Base-by-base conservation (phyloP, 2,329 filamentous ascomycete genomes). In the Fusarium beomiforme region DNA sequence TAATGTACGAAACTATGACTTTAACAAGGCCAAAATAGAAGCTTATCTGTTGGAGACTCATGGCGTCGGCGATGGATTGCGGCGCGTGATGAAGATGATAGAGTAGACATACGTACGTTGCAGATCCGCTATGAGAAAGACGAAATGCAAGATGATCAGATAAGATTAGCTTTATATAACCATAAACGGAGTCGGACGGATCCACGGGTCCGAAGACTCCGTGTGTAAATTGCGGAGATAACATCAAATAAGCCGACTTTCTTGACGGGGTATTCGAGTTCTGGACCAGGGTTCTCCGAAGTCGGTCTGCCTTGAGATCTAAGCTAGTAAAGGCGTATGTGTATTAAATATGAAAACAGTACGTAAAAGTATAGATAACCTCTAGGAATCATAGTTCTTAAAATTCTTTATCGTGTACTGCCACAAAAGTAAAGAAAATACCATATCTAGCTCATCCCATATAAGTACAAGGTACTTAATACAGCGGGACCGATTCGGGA, bases 21-120 rank as follows among this genome's bases (percentile, higher is more conserved):
- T 36, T 71, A 26, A 71, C 5, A 5, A 70, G 31, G 17, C 47
- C 64, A 3, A 64, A 29, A 8, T 71, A 70, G 1, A 71, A 9
- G 8, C 49, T 23, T 1, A 71, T 1, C 13, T 64, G 37, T 2
- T 49, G 36, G 2, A 71, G 8, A 6, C 42, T 64, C 67, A 70
- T 65, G 8, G 21, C 44, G 37, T 19, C 7, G 8, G 12, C 5
- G 6, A 4, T 2, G 26, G 26, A 6, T 29, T 29, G 21, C 12
- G 29, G 3, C 24, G n/a, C 8, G 29, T 17, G 9, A n/a, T 2
- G 12, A 7, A 44, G 5, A 17, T 29, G 19, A 23, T 8, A 16
- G 14, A 31, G 9, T 14, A 53, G 10, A 21, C 10, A 8, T 9
- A 21, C 13, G 17, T 4, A 14, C 8, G 21, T 33, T 17, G n/a